These are phyloP conservation scores for Thraustochytrium striatum DNA, from an alignment of 352 stramenopile genomes.

Conservation along the genomic window DNA sequence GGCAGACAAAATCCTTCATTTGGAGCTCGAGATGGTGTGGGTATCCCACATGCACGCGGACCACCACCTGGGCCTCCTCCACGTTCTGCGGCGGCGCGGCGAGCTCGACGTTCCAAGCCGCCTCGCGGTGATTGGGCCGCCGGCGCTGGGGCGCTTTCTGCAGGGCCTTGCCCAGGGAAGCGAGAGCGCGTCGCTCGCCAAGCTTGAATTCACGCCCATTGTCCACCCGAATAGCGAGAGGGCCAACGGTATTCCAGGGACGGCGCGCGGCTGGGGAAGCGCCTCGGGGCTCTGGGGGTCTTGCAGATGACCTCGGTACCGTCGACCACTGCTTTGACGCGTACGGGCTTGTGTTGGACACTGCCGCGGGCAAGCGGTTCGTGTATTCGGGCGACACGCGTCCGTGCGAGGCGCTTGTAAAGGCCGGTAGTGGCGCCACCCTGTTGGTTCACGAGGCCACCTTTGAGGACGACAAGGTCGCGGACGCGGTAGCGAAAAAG, in stretches of 20 bases:
- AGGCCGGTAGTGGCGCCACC: slow-evolving; percentile 58
- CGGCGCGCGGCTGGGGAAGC: neutral
- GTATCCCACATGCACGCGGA: slow-evolving; percentile 96
- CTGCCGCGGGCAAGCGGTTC: slow-evolving; percentile 58
- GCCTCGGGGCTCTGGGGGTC: slow-evolving; percentile 57
- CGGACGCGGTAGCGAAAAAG: slow-evolving; percentile 85
- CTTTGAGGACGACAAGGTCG: slow-evolving; percentile 87
- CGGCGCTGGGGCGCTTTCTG: slow-evolving; percentile 78
- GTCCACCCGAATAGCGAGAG: neutral
- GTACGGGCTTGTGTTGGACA: slow-evolving; percentile 74
- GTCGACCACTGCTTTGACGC: slow-evolving; percentile 82
- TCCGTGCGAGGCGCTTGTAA: slow-evolving; percentile 55
- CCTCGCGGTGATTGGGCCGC: slow-evolving; percentile 85
- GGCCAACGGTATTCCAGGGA: slow-evolving; percentile 7
- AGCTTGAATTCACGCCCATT: slow-evolving; percentile 68
- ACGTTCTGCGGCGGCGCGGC: slow-evolving; percentile 73
- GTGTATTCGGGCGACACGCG: slow-evolving; percentile 52
- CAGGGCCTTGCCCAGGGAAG: too few relatives aligned
- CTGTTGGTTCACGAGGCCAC: slow-evolving; percentile 96
- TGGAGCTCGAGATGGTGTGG: slow-evolving; percentile 80
- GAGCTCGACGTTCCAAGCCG: slow-evolving; percentile 54
- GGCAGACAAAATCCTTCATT: slow-evolving; percentile 60
- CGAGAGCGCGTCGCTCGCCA: too few relatives aligned
- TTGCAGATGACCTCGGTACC: slow-evolving; percentile 63
- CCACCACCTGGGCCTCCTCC: slow-evolving; percentile 89